Evolutionary conservation across 495 filamentous ascomycete genomes (phyloP), one percentile per base, ranked within the genome.

Genomic region (Penicillium alfredii): DNA sequence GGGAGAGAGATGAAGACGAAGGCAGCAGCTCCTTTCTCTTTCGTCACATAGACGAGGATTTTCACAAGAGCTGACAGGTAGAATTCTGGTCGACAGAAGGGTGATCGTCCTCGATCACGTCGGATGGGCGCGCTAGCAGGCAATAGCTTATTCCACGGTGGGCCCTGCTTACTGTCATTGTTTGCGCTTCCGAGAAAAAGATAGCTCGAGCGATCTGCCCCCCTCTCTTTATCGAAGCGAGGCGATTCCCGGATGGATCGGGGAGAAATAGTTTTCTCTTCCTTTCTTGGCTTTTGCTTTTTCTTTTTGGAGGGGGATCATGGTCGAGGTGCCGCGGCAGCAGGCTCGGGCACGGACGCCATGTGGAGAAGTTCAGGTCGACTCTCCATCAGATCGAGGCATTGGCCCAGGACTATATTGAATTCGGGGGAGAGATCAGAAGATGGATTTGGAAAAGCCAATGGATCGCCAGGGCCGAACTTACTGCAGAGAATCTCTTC

Each of bases 401-500:
- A 86, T 61, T 80, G 75, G 15, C 56, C 63, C n/a, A 86, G 56
- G 37, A 81, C 82, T 87, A 45, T 21, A 25, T 10, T n/a, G n/a
- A n/a, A n/a, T n/a, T n/a, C n/a, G n/a, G n/a, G n/a, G n/a, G n/a
- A n/a, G n/a, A n/a, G n/a, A n/a, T n/a, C n/a, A n/a, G n/a, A n/a
- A 25, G 20, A 13, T 24, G n/a, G 11, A 7, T 30, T 33, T 17
- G 28, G 6, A n/a, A 28, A 10, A 12, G 15, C 18, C n/a, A n/a
- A 10, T 18, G 17, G 21, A 12, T 17, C 38, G 10, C 4, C 17
- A 19, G 22, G 7, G 13, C 18, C 32, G n/a, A n/a, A 71, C 86
- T 49, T 72, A 92, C 88, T 72, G 34, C 73, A 74, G 30, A 94
- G 72, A 46, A 98, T 96, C 47, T 85, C 82, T 56, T 96, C 89